Conservation (phyloP, 176 grass and related monocot species). For the Bonia amplexicaulis region DNA sequence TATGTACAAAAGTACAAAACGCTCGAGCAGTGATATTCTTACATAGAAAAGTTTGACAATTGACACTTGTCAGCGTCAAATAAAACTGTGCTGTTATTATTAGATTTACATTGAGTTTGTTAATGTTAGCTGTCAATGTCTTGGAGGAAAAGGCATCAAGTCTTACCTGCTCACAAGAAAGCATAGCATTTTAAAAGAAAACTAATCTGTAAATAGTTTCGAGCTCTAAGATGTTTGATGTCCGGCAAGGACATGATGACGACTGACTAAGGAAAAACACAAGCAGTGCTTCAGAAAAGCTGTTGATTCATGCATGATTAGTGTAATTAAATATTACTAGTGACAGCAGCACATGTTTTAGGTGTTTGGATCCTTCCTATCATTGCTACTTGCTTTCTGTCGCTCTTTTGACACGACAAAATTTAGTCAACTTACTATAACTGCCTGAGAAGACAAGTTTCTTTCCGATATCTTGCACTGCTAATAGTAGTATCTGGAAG, state of each 20-base stretch:
- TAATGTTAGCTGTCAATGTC: constrained; percentile 58
- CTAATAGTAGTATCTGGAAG: no score
- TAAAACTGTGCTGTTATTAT: constrained; percentile 34
- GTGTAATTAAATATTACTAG: constrained; percentile 35
- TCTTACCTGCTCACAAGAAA: constrained; percentile 70
- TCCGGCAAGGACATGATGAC: constrained; percentile 51
- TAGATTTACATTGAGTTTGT: constrained; percentile 40
- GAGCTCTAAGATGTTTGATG: constrained; percentile 28
- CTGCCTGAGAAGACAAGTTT: no score
- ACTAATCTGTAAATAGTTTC: constrained; percentile 39
- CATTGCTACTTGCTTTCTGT: no score
- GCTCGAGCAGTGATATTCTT: neutral
- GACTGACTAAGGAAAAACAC: constrained; percentile 36
- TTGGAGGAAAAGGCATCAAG: constrained; percentile 63
- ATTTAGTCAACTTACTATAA: no score
- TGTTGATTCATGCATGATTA: constrained; percentile 43
- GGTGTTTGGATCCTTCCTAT: no score
- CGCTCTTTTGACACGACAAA: no score
- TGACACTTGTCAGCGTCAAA: constrained; percentile 33
- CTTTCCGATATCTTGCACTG: no score
- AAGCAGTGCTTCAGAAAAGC: constrained; percentile 37
- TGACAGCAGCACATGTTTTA: constrained; percentile 36
- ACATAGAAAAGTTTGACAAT: neutral
- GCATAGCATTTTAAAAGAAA: constrained; percentile 35
- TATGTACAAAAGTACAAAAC: constrained; percentile 17